These are phyloP conservation scores for Gossypium thurberi DNA, from an alignment of 345 rosid species.

Conservation along the genomic window DNA sequence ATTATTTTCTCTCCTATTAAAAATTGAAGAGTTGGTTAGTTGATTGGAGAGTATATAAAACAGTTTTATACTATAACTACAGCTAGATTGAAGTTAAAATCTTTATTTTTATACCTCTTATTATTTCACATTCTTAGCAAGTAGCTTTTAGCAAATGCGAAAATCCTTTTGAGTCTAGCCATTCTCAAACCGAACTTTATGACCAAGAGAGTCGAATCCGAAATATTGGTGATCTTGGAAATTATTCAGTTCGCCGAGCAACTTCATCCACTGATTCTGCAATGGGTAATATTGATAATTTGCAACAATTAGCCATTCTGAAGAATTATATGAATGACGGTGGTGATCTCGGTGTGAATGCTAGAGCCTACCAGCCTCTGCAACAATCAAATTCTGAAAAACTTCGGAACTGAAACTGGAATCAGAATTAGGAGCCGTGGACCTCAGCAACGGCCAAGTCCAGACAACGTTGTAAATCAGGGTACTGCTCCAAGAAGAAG, in stretches of 20 bases:
- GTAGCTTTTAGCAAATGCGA: slow-evolving; percentile 22
- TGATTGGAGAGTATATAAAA: too few species aligned
- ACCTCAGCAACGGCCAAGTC: slow-evolving; percentile 23
- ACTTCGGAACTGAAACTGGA: slow-evolving; percentile 39
- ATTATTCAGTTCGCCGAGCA: slow-evolving; percentile 25
- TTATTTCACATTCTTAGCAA: too few species aligned
- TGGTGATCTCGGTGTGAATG: slow-evolving; percentile 32
- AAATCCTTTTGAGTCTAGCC: slow-evolving; percentile 2
- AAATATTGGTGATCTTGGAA: slow-evolving; percentile 14
- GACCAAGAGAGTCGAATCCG: slow-evolving; percentile 18
- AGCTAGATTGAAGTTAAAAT: too few species aligned
- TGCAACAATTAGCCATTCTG: slow-evolving; percentile 28
- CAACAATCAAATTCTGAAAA: slow-evolving; percentile 22
- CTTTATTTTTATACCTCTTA: too few species aligned
- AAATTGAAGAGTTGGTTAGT: too few species aligned
- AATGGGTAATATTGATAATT: slow-evolving; percentile 18
- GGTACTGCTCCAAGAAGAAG: slow-evolving; percentile 66
- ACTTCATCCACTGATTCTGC: slow-evolving; percentile 29
- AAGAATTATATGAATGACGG: slow-evolving; percentile 23
- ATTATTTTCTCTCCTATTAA: too few species aligned
- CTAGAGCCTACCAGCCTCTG: slow-evolving; percentile 36
- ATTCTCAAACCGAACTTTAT: slow-evolving; percentile 20
- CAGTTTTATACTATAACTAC: too few species aligned
- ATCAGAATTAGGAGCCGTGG: slow-evolving; percentile 47
- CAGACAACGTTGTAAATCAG: slow-evolving; percentile 24